phyloP scores from a whole-genome alignment of 148 eudicot genomes.

The Linanthus parryae region DNA sequence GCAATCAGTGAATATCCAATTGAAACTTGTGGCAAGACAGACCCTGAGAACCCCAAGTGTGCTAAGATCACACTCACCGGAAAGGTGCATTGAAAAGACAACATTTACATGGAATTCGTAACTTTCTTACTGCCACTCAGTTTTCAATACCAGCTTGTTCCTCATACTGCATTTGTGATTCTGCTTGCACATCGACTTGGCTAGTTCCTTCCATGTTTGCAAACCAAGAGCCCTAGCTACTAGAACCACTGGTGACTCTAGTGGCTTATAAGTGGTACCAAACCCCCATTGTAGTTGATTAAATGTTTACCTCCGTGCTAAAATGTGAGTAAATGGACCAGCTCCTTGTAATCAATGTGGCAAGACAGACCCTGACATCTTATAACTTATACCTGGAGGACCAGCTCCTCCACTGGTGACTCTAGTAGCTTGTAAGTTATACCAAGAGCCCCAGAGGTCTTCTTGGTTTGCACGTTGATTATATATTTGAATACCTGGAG shows the following conservation, averaged over 20 bases:
- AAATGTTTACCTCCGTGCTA: too few relatives aligned
- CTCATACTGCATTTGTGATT: neutral
- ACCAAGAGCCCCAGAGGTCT: too few relatives aligned
- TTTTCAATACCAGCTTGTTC: neutral
- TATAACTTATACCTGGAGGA: too few relatives aligned
- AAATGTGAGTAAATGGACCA: too few relatives aligned
- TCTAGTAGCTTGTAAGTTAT: too few relatives aligned
- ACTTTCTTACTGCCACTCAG: neutral
- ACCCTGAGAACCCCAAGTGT: constrained; percentile 86
- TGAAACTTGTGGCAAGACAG: constrained; percentile 76
- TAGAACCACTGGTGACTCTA: neutral
- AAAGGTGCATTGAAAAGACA: constrained; percentile 40
- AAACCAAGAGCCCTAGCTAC: neutral
- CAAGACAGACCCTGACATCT: too few relatives aligned
- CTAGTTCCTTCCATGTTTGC: neutral
- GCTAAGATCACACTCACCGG: constrained; percentile 87
- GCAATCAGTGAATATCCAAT: constrained; percentile 67
- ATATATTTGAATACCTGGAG: too few relatives aligned
- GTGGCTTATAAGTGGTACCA: too few relatives aligned
- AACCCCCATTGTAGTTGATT: too few relatives aligned
- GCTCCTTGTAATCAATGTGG: too few relatives aligned
- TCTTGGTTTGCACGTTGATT: too few relatives aligned
- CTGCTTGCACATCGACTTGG: neutral
- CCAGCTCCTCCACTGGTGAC: too few relatives aligned
- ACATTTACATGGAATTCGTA: neutral